These are phyloP conservation scores for Eucalyptus microcorys DNA, from an alignment of 345 rosid genomes.

Conservation along the genomic window DNA sequence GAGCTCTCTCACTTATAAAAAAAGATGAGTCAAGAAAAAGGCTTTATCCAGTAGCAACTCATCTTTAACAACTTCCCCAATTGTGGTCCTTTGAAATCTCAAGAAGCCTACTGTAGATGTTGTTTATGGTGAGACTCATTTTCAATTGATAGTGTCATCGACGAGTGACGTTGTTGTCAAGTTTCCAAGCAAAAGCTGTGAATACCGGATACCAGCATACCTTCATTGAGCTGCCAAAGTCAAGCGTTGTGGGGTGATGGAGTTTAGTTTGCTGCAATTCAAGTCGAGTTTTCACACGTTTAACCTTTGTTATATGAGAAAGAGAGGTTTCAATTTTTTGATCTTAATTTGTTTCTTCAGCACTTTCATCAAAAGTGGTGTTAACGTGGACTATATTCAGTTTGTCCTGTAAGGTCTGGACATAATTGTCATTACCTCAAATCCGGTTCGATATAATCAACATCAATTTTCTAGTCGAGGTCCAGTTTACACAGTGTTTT, in stretches of 20 bases:
- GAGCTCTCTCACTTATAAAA: background rate
- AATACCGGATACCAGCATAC: background rate
- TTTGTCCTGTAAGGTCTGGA: background rate
- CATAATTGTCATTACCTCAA: background rate
- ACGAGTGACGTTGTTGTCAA: background rate
- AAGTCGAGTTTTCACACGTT: background rate
- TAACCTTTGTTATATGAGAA: background rate
- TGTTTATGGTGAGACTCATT: background rate
- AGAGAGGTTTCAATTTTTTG: background rate
- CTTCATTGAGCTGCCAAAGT: background rate
- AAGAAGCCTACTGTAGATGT: background rate
- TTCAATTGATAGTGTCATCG: background rate
- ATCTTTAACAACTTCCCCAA: background rate
- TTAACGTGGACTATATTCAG: background rate
- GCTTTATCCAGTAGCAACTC: background rate
- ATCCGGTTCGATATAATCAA: background rate
- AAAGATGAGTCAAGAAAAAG: background rate
- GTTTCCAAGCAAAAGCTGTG: background rate
- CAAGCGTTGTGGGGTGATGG: background rate
- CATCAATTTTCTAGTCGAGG: background rate
- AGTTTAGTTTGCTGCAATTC: background rate
- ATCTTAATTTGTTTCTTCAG: background rate
- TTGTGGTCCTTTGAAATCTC: background rate
- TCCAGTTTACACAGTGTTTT: background rate
- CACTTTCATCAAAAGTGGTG: background rate